Percentiles rank a stretch among this genome's conserved stretches.
phyloP scores from a whole-genome alignment of 139 green algal genomes.

The Dunaliella sp. region DNA sequence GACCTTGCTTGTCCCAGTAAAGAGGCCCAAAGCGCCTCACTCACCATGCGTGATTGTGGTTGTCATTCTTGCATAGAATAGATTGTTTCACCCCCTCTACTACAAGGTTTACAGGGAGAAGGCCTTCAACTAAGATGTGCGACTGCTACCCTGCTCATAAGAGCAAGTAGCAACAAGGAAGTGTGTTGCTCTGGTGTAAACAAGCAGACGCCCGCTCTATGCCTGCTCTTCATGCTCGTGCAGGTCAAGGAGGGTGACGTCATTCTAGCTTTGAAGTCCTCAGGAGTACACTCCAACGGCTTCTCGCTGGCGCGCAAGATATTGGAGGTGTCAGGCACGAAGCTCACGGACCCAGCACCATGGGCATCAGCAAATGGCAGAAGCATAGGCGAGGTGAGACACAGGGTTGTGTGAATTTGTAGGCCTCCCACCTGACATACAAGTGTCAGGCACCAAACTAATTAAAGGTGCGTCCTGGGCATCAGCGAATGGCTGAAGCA shows the following conservation, averaged over 20 bases:
- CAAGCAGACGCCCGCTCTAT: too few species aligned
- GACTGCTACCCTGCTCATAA: too few species aligned
- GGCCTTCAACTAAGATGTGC: too few species aligned
- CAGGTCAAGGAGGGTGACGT: constrained; percentile 79
- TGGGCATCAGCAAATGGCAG: constrained; percentile 51
- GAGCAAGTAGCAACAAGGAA: too few species aligned
- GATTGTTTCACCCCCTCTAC: too few species aligned
- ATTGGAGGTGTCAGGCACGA: constrained; percentile 60
- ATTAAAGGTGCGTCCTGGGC: constrained; percentile 57
- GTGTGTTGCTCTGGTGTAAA: too few species aligned
- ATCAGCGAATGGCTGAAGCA: constrained; percentile 2
- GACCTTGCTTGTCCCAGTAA: too few species aligned
- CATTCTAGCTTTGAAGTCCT: constrained; percentile 80
- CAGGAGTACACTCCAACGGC: constrained; percentile 94
- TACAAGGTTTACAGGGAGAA: too few species aligned
- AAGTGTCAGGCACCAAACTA: constrained; percentile 56
- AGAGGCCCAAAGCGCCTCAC: too few species aligned
- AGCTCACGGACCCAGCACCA: constrained; percentile 59
- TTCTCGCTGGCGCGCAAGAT: constrained; percentile 94
- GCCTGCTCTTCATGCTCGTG: too few species aligned
- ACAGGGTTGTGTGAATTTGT: not conserved
- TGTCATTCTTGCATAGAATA: too few species aligned
- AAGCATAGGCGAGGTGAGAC: constrained; percentile 54
- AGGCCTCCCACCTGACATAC: constrained; percentile 26
- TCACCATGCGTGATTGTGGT: too few species aligned